Percentiles rank a stretch among this genome's conserved stretches.
These are phyloP conservation scores for Aspergillus asperescens DNA, from an alignment of 495 filamentous ascomycete genomes.

Conservation along the genomic window DNA sequence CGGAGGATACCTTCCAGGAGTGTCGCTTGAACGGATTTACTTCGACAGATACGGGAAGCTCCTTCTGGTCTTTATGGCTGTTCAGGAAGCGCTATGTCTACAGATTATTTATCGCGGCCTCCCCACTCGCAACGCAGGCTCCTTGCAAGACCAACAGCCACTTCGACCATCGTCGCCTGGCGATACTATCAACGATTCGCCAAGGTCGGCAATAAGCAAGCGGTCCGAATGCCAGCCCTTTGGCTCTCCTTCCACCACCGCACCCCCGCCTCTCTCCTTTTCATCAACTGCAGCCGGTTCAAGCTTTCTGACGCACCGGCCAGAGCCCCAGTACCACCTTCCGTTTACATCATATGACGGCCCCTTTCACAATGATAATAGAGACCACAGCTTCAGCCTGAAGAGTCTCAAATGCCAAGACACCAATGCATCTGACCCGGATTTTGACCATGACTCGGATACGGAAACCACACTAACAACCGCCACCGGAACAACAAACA, in stretches of 20 bases:
- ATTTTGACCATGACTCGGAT: slow-evolving; percentile 39
- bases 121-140: background rate
- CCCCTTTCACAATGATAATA: slow-evolving; percentile 19
- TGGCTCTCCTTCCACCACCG: slow-evolving; percentile 12
- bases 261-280: slow-evolving; percentile 32
- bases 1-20: slow-evolving; percentile 35
- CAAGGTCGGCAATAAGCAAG: slow-evolving; percentile 16
- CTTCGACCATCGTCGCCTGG: background rate
- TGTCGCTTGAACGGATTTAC: slow-evolving; percentile 30
- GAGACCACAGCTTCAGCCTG: slow-evolving; percentile 36
- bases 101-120: slow-evolving; percentile 23
- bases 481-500: slow-evolving; percentile 33
- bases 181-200: background rate
- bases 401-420: slow-evolving; percentile 32
- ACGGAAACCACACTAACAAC: slow-evolving; percentile 38
- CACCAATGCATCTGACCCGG: slow-evolving; percentile 27
- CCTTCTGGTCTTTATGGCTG: slow-evolving; percentile 38
- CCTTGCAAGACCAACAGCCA: slow-evolving; percentile 6
- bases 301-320: slow-evolving; percentile 31
- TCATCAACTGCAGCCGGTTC: slow-evolving; percentile 25
- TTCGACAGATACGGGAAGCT: slow-evolving; percentile 42
- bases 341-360: slow-evolving; percentile 13
- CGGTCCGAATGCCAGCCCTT: slow-evolving; percentile 19
- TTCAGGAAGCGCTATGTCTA: slow-evolving; percentile 34
- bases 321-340: slow-evolving; percentile 23